Evolutionary conservation across 2,329 filamentous ascomycete genomes (phyloP), one percentile per base, ranked within the genome.

Genomic region (Neocucurbitaria cava): DNA sequence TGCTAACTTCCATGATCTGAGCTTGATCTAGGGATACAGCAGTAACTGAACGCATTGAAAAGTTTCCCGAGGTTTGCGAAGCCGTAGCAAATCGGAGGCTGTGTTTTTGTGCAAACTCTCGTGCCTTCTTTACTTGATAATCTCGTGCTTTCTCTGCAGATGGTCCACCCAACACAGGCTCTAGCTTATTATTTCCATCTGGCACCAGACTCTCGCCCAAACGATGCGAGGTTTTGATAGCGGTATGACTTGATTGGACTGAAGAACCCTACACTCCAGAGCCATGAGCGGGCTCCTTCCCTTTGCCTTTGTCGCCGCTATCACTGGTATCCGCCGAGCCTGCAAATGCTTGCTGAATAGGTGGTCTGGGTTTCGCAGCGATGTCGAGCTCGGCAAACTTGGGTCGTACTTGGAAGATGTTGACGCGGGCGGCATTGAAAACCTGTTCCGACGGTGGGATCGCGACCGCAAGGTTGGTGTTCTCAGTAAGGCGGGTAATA

Each of bases 381-480:
- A 83, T 80, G 39, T 86, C 83, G 3, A 85, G 78, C 64, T 86
- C 84, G n/a, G 82, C 81, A 72, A 98, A 97, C 62, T 91, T 89
- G 64, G 90, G 87, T 41, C 92, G 85, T 0, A 92, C 93, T 54
- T 96, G 89, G 76, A 91, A 88, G 62, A 94, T 95, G 72, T 97
- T 97, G 62, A 96, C 82, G 75, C 95, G 87, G 11, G 93, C 93
- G 48, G 90, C 87, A 68, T 98, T 97, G 80, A 96, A 96, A 5
- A 91, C 85, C 18, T 91, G 91, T 76, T 98, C 94, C 21, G 93
- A 93, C 0, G 94, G 92, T 0, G 95, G 93, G 62, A 97, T 86
- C 31, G 96, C 89, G 8, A 96, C 91, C 70, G 96, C 91, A 56
- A 99, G 88, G 71, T 98, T 98, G 2, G 95, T 99, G 77, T 99